Conservation (phyloP, 495 filamentous ascomycete genomes). For the Immersiella caudata region DNA sequence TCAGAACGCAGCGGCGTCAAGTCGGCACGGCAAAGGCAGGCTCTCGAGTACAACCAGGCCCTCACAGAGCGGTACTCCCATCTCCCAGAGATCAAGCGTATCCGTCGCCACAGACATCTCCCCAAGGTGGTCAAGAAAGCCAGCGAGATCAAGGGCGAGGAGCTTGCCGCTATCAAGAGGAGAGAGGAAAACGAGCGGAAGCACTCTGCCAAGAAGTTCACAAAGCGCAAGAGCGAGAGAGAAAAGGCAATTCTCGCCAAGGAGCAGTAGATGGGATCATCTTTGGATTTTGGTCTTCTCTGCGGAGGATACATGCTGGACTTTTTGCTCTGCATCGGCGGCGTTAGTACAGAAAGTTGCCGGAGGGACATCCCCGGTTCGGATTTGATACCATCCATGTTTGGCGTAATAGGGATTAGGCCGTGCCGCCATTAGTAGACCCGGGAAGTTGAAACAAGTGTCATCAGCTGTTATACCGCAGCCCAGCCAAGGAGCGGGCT, state of each 20-base stretch:
- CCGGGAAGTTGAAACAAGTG: neutral
- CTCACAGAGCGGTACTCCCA: conserved; percentile 84
- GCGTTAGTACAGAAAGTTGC: conserved; percentile 23
- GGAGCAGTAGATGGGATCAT: conserved; percentile 59
- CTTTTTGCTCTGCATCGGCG: conserved; percentile 27
- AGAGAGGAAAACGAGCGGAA: conserved; percentile 92
- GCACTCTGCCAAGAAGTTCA: conserved; percentile 78
- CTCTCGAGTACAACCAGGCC: conserved; percentile 89
- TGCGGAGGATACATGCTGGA: conserved; percentile 1
- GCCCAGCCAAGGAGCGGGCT: neutral
- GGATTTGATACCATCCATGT: conserved; percentile 33
- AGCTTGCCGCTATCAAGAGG: conserved; percentile 82
- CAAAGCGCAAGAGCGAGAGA: conserved; percentile 76
- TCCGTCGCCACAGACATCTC: conserved; percentile 86
- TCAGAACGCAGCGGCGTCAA: conserved; percentile 83
- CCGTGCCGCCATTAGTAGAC: neutral
- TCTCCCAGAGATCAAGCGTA: conserved; percentile 94
- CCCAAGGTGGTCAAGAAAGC: conserved; percentile 98
- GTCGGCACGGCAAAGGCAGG: conserved; percentile 76
- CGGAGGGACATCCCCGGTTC: neutral
- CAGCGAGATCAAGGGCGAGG: conserved; percentile 91
- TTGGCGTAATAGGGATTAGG: conserved; percentile 15
- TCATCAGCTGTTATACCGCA: neutral
- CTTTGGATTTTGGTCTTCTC: neutral
- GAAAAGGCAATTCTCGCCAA: conserved; percentile 87